Percentiles rank a stretch among this genome's conserved stretches.
Conservation (phyloP, 1,139 yeast species). For the Protomyces pachydermus region DNA sequence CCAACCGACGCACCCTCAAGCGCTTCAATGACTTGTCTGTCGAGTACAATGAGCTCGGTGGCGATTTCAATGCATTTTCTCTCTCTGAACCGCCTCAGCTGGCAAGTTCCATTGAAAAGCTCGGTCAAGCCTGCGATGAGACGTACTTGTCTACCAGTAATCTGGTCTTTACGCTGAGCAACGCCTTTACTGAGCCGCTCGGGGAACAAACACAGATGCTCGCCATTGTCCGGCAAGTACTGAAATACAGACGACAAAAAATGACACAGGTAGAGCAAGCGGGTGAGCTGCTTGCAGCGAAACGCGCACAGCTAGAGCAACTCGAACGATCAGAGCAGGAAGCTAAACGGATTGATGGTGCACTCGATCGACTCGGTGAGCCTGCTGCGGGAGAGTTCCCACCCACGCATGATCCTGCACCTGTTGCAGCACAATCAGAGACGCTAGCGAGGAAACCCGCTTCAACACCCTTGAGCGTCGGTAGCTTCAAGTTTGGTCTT, state of each 20-base stretch:
- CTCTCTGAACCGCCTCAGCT: conserved; percentile 51
- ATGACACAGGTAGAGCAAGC: conserved; percentile 60
- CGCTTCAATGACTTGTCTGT: conserved; percentile 38
- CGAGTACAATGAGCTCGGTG: conserved; percentile 67
- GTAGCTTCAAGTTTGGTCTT: conserved; percentile 33
- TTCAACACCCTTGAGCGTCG: conserved; percentile 35
- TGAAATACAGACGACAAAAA: conserved; percentile 67
- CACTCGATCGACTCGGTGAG: conserved; percentile 21
- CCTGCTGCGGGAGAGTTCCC: conserved; percentile 14
- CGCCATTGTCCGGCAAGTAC: conserved; percentile 58
- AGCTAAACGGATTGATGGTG: conserved; percentile 42
- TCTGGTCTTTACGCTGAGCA: conserved; percentile 62
- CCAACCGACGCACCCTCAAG: conserved; percentile 60
- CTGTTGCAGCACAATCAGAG: conserved; percentile 1
- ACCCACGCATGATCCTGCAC: conserved; percentile 19
- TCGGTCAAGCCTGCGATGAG: conserved; percentile 77
- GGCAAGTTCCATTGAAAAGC: conserved; percentile 57
- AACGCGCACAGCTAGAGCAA: conserved; percentile 39
- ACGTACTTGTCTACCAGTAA: conserved; percentile 62
- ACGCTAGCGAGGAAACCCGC: neutral
- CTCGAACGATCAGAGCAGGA: conserved; percentile 45
- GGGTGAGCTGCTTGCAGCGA: conserved; percentile 50
- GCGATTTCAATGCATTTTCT: conserved; percentile 67
- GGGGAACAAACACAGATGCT: conserved; percentile 79
- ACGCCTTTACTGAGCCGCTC: conserved; percentile 75